These are phyloP conservation scores for Persicaria maculosa DNA, from an alignment of 148 eudicot species.

Conservation along the genomic window DNA sequence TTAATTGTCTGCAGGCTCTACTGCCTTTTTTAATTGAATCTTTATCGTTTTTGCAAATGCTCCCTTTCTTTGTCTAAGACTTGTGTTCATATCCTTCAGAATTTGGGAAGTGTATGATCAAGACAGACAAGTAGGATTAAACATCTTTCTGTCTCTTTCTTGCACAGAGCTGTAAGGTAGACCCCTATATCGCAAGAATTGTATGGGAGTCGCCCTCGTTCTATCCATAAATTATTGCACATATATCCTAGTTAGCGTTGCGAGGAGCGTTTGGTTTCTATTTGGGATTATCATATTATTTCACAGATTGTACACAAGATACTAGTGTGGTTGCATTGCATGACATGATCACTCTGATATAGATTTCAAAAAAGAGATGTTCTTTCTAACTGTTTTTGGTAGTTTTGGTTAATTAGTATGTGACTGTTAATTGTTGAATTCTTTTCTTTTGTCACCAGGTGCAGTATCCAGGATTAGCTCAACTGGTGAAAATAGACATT, in stretches of 20 bases:
- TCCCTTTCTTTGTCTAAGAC: neutral
- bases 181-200: neutral
- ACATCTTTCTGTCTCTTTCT: neutral
- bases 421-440: neutral
- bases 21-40: neutral
- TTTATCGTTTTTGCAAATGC: neutral
- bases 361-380: neutral
- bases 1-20: neutral
- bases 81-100: neutral
- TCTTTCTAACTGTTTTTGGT: neutral
- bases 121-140: neutral
- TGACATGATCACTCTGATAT: slow-evolving; percentile 6
- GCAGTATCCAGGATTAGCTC: slow-evolving; percentile 82
- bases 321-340: neutral
- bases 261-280: neutral
- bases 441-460: slow-evolving; percentile 40
- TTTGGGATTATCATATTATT: neutral
- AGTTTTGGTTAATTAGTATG: neutral
- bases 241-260: neutral
- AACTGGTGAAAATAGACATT: slow-evolving; percentile 64
- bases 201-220: neutral
- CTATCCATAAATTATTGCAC: neutral
- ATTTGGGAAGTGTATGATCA: neutral
- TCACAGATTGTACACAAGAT: neutral
- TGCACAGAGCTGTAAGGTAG: neutral